Base-by-base conservation (phyloP, 2,329 filamentous ascomycete genomes). In the Phyllosticta citriasiana region DNA sequence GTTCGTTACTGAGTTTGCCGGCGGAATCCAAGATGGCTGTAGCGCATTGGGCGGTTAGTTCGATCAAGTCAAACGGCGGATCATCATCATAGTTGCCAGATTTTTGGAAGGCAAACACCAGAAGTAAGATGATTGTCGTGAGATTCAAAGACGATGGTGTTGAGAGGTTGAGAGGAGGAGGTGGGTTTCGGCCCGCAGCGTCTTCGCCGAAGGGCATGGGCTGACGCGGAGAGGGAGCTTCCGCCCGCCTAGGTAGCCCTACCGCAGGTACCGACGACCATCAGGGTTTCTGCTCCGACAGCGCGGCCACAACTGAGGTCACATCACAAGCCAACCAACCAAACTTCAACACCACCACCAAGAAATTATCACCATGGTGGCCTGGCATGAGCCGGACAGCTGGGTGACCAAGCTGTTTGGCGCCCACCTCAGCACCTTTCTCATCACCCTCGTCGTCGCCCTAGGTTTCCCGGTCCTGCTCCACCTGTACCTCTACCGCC, bases 381-480 rank as follows among this genome's bases (percentile, higher is more conserved):
- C 56, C 30, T 62, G 60, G 60, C 54, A 62, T 26, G 60, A 62
- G 24, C 55, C 55, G n/a, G 60, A 62, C 60, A 62, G 60, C 60
- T 80, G 76, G 76, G 71, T 77, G 53, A 79, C 78, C 16, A 76
- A 74, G 67, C 73, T 76, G 40, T 75, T 80, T 62, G 76, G 76
- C 57, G 77, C 78, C 3, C 70, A 72, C 51, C 68, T 73, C 26
- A 73, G 74, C 8, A 75, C 78, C 63, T 82, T 97, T 68, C 66
- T 86, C 64, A 72, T 93, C 70, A 88, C 91, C 14, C 69, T 88
- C 22, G 65, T 90, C 61, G 78, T 96, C 69, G 84, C 89, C 63
- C 72, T 97, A 66, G 74, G 87, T 60, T 78, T 89, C 27, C 94
- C 94, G 22, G 70, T 96, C 58, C 71, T 96, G 60, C 80, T 97